Conservation (phyloP, 2,329 filamentous ascomycete genomes). For the Calonectria honghensis region DNA sequence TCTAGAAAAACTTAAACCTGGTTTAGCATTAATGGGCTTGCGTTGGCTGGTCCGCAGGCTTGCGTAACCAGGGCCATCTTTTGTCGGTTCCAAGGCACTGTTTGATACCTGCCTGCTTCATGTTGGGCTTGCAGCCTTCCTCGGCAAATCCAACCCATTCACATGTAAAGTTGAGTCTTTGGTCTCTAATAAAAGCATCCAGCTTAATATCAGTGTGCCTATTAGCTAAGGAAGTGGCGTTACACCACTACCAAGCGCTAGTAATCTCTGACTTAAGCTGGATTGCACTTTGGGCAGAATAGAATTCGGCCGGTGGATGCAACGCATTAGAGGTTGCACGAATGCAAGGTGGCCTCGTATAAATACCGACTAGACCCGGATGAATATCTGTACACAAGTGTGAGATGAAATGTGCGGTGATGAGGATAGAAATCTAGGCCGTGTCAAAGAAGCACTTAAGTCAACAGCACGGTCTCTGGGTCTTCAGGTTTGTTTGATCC, state of each 20-base stretch:
- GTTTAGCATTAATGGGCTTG: background rate
- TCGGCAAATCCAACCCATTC: background rate
- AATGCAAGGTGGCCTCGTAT: constrained; percentile 2
- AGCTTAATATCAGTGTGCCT: background rate
- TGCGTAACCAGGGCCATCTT: background rate
- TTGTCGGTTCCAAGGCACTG: background rate
- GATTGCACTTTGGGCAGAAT: background rate
- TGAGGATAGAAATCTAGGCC: background rate
- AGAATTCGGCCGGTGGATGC: background rate
- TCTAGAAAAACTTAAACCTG: background rate
- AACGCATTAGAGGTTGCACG: background rate
- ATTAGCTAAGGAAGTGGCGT: constrained; percentile 9
- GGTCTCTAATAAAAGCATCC: background rate
- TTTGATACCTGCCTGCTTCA: fast-evolving
- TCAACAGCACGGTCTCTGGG: background rate
- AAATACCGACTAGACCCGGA: background rate
- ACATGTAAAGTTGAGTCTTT: background rate
- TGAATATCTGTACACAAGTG: background rate
- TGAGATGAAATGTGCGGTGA: background rate
- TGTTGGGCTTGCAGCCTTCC: background rate
- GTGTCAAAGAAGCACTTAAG: background rate
- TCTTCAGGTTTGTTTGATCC: background rate
- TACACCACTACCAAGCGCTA: background rate
- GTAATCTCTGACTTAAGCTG: constrained; percentile 17
- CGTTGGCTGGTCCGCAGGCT: background rate